Conservation (phyloP, 805 yeast species). For the Ogataea zsoltii region DNA sequence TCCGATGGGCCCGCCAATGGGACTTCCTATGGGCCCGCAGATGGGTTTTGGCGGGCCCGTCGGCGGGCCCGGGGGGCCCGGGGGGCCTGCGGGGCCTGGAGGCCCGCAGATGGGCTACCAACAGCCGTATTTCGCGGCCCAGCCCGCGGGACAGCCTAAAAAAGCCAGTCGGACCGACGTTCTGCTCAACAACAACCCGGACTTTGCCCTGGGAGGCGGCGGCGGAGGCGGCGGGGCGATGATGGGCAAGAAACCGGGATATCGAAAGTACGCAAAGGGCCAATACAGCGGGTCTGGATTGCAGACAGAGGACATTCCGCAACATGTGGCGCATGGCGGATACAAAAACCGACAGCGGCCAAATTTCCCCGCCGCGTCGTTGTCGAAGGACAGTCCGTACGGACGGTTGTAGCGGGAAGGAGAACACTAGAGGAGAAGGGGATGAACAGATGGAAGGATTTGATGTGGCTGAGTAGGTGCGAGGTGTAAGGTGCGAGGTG, state of each 20-base stretch:
- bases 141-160: slow-evolving; percentile 5
- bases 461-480: no score
- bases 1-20: slow-evolving; percentile 19
- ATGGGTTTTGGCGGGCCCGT: no score
- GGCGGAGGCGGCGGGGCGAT: slow-evolving; percentile 1
- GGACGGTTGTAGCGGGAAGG: slow-evolving; percentile 33
- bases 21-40: neutral
- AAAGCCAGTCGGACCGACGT: slow-evolving; percentile 39
- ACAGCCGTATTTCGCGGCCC: neutral
- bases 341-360: slow-evolving; percentile 31
- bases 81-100: neutral
- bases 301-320: slow-evolving; percentile 18
- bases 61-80: neutral
- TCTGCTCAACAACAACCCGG: slow-evolving; percentile 50
- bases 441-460: no score
- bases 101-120: neutral
- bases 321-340: slow-evolving; percentile 18
- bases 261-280: slow-evolving; percentile 26
- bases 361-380: slow-evolving; percentile 42
- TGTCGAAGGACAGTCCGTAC: slow-evolving; percentile 46
- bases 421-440: no score
- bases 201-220: slow-evolving; percentile 36
- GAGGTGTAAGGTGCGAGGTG: no score
- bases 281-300: slow-evolving; percentile 11
- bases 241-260: slow-evolving; percentile 18